phyloP scores from a whole-genome alignment of 2,329 filamentous ascomycete genomes.

The Mycocentrospora acerina region DNA sequence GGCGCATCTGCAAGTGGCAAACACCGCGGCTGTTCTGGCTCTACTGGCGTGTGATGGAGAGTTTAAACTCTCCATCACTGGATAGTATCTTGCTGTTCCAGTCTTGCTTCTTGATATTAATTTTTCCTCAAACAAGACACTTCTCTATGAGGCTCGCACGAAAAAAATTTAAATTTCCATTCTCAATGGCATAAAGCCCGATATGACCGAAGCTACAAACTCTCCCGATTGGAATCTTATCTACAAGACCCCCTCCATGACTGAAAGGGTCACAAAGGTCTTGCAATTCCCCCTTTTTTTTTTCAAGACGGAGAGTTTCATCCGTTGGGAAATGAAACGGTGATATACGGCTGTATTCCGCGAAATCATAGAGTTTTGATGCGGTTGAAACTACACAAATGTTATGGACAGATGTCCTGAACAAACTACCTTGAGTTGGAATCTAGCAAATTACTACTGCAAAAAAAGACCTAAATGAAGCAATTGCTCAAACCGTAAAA shows the following conservation, averaged over 20 bases:
- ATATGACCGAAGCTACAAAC: conserved; percentile 22
- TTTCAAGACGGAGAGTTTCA: conserved; percentile 54
- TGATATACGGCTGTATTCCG: conserved; percentile 49
- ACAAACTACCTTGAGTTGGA: conserved; percentile 34
- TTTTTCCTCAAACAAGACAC: conserved; percentile 43
- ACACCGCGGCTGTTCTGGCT: conserved; percentile 52
- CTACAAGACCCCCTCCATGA: conserved; percentile 38
- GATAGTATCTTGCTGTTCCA: conserved; percentile 50
- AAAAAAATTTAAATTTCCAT: conserved; percentile 26
- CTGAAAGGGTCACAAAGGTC: conserved; percentile 40
- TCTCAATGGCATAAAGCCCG: conserved; percentile 13
- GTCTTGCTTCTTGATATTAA: conserved; percentile 46
- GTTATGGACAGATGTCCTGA: conserved; percentile 49
- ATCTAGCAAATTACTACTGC: too few species aligned
- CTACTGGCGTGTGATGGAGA: conserved; percentile 47
- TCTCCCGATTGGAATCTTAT: conserved; percentile 27
- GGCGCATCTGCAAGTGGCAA: conserved; percentile 56
- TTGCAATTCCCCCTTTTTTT: conserved; percentile 51
- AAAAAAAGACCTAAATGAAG: too few species aligned
- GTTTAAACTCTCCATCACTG: conserved; percentile 48
- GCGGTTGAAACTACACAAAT: conserved; percentile 46
- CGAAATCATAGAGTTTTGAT: conserved; percentile 42
- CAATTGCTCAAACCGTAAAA: too few species aligned
- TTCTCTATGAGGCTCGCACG: conserved; percentile 45
- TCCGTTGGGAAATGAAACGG: conserved; percentile 52